Base-by-base conservation (phyloP, 306 rosid species). In the Prunus mira region DNA sequence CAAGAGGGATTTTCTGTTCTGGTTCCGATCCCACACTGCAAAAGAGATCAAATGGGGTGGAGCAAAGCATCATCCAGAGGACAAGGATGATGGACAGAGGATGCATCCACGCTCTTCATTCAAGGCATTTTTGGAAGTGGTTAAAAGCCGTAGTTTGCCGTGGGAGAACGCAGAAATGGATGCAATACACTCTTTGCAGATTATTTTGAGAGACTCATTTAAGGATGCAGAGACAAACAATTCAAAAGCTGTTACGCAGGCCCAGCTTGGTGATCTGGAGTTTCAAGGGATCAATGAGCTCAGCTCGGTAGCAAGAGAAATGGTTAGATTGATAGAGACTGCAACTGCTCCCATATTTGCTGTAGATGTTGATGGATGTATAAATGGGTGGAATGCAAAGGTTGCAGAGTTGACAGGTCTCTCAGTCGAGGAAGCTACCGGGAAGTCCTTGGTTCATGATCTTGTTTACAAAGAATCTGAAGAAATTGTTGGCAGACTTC, bases 21-120 rank as follows among this genome's bases (percentile, higher is more conserved):
- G 99, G 99, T 96, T 92, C 52, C 89, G 99, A 72, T 92, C 98
- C 2, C 97, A 96, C 81, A 92, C 98, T 0, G 99, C 79, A 0
- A 91, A 96, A 75, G 99, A 96, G 88, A 51, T 92, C 65, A 96
- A 92, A 75, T 96, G 99, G 99, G 99, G 99, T 75, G 99, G 99
- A 18, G 99, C 99, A 47, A 96, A 96, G 89, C 99, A 96, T 84
- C 99, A 96, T 60, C 99, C 99, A 0, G 90, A 89, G 88, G 99
- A 96, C 81, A 96, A 89, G 89, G 99, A 96, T 81, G 98, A 92
- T 73, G 97, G 97, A 34, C 99, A 86, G 86, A 86, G 93, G 87
- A 96, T 96, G 99, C 93, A 96, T 82, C 99, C 99, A 2, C 93
- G 99, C 20, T 96, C 99, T 74, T 96, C 99, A 3, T 96, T 96